Conservation (phyloP, 495 filamentous ascomycete genomes). For the Immersiella caudata region DNA sequence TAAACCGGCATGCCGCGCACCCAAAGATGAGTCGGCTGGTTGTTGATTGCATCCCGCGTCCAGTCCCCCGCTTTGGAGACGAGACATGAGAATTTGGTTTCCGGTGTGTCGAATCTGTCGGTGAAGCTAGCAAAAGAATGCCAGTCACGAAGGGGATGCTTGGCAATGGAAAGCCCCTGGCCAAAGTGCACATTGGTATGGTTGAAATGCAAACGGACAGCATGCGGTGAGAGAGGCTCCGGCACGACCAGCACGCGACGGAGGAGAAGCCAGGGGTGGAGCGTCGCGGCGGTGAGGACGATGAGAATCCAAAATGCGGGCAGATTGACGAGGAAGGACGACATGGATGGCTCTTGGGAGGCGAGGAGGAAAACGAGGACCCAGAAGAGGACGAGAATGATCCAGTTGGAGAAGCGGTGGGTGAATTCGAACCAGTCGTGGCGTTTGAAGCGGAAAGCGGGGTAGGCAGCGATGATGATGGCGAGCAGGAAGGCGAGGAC, state of each 20-base stretch:
- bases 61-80: slow-evolving; percentile 73
- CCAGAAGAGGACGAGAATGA: slow-evolving; percentile 63
- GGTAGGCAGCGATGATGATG: slow-evolving; percentile 52
- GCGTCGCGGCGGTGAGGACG: slow-evolving; percentile 58
- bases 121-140: slow-evolving; percentile 80
- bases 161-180: slow-evolving; percentile 55
- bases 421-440: slow-evolving; percentile 68
- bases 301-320: slow-evolving; percentile 73
- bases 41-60: slow-evolving; percentile 58
- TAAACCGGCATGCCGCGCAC: slow-evolving; percentile 53
- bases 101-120: slow-evolving; percentile 38
- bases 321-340: slow-evolving; percentile 51
- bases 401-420: slow-evolving; percentile 70
- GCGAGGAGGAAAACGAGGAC: slow-evolving; percentile 60
- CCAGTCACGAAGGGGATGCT: slow-evolving; percentile 70
- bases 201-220: slow-evolving; percentile 68
- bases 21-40: slow-evolving; percentile 58
- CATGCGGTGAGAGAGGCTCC: slow-evolving; percentile 68
- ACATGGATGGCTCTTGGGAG: slow-evolving; percentile 34
- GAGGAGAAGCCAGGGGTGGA: slow-evolving; percentile 70
- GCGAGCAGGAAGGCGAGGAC: slow-evolving; percentile 44
- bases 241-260: slow-evolving; percentile 61
- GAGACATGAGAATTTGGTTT: slow-evolving; percentile 59
- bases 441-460: slow-evolving; percentile 51
- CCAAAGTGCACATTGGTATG: slow-evolving; percentile 53